phyloP scores from a whole-genome alignment of 1,284 basidiomycete genomes.

The Polyporus tsugae region DNA sequence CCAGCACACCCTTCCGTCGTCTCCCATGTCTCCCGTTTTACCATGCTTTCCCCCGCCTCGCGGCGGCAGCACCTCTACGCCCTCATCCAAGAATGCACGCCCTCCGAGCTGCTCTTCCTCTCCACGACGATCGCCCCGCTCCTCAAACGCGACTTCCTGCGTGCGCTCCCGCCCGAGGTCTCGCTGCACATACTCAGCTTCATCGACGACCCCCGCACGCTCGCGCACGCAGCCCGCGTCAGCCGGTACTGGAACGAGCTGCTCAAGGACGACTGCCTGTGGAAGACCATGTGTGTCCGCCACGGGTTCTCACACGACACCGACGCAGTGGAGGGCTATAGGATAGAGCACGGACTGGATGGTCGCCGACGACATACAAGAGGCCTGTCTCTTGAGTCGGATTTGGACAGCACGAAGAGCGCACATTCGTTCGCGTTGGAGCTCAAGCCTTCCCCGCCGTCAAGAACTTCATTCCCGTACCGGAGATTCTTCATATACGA shows the following conservation, averaged over 20 bases:
- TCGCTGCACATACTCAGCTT: slow-evolving; percentile 84
- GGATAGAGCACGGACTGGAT: slow-evolving; percentile 16
- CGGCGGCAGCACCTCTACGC: slow-evolving; percentile 71
- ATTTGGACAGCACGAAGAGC: slow-evolving; percentile 1
- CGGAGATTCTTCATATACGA: slow-evolving; percentile 80
- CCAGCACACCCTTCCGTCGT: slow-evolving; percentile 37
- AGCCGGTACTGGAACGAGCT: slow-evolving; percentile 82
- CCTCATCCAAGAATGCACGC: slow-evolving; percentile 71
- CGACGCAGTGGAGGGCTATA: slow-evolving; percentile 23
- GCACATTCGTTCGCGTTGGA: background rate
- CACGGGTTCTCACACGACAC: slow-evolving; percentile 56
- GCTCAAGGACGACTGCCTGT: slow-evolving; percentile 85
- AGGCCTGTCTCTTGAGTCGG: slow-evolving; percentile 3
- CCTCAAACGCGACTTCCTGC: slow-evolving; percentile 89
- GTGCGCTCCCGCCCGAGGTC: slow-evolving; percentile 86
- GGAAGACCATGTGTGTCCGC: slow-evolving; percentile 81
- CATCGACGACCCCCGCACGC: slow-evolving; percentile 83
- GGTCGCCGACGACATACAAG: slow-evolving; percentile 6
- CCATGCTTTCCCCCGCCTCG: slow-evolving; percentile 47
- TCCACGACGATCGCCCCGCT: slow-evolving; percentile 80
- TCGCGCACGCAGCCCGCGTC: slow-evolving; percentile 79
- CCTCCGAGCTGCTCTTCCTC: slow-evolving; percentile 83
- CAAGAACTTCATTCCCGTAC: slow-evolving; percentile 57
- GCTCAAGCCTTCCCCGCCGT: slow-evolving; percentile 20
- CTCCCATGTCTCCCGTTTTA: slow-evolving; percentile 45